phyloP scores from a whole-genome alignment of 805 yeast species.

The Wickerhamiella siamensis region DNA sequence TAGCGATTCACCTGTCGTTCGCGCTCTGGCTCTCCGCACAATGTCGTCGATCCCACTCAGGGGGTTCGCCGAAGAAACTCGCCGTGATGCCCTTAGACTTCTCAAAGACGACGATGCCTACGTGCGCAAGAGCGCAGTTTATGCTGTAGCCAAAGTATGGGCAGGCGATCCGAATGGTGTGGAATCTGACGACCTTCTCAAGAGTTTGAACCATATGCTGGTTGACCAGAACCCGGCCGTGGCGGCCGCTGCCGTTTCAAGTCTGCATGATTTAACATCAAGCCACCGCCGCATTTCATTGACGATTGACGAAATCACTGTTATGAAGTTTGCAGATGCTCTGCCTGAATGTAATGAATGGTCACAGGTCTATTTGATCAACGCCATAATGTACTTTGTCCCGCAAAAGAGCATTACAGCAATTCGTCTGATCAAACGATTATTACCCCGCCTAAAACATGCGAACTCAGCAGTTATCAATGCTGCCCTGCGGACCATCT shows the following conservation, averaged over 20 bases:
- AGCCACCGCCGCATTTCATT: conserved; percentile 35
- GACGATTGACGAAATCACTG: conserved; percentile 37
- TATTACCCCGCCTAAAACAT: conserved; percentile 62
- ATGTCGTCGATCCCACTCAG: conserved; percentile 43
- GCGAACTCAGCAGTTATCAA: conserved; percentile 69
- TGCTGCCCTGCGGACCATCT: conserved; percentile 56
- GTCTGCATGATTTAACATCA: conserved; percentile 52
- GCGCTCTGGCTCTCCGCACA: conserved; percentile 51
- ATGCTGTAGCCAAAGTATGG: conserved; percentile 52
- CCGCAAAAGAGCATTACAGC: conserved; percentile 64
- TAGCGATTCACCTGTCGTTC: conserved; percentile 35
- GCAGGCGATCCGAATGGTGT: conserved; percentile 38
- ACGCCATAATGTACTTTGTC: conserved; percentile 49
- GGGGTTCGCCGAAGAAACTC: conserved; percentile 36
- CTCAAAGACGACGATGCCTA: conserved; percentile 39
- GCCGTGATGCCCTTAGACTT: conserved; percentile 26
- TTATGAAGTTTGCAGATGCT: conserved; percentile 29
- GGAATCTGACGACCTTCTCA: conserved; percentile 31
- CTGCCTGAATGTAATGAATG: conserved; percentile 40
- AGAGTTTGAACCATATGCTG: conserved; percentile 36
- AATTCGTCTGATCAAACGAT: conserved; percentile 43
- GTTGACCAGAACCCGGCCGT: conserved; percentile 46
- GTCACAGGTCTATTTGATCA: conserved; percentile 56
- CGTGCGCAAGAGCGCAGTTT: conserved; percentile 58
- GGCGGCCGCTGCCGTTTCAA: conserved; percentile 57